phyloP scores from a whole-genome alignment of 1,284 basidiomycete genomes.

The Moniliella sp. region DNA sequence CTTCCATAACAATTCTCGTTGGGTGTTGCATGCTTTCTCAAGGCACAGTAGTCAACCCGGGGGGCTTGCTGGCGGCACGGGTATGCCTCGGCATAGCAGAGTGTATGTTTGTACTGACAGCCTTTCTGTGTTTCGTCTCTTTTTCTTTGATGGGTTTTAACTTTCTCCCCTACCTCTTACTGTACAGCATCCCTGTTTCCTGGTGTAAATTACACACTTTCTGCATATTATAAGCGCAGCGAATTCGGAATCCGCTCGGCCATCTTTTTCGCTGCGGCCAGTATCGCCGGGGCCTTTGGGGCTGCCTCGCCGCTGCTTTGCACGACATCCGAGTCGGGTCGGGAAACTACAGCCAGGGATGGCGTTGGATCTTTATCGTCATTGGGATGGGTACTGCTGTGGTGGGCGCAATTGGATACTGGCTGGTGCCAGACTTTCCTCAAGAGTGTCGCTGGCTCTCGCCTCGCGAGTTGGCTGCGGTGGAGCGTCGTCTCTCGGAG shows the following conservation, averaged over 20 bases:
- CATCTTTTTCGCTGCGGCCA: constrained; percentile 10
- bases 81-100: constrained; percentile 9
- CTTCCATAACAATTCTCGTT: constrained; percentile 36
- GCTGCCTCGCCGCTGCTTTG: constrained; percentile 35
- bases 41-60: constrained; percentile 47
- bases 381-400: constrained; percentile 52
- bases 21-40: constrained; percentile 49
- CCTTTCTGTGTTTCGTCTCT: too few relatives aligned
- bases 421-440: constrained; percentile 58
- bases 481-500: too few relatives aligned
- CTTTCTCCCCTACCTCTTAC: too few relatives aligned
- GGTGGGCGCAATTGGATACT: constrained; percentile 48
- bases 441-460: too few relatives aligned
- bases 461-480: too few relatives aligned
- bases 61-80: constrained; percentile 40
- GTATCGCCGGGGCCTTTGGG: constrained; percentile 18
- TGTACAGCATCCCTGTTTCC: constrained; percentile 11
- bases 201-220: constrained; percentile 45
- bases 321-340: constrained; percentile 34
- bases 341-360: constrained; percentile 30
- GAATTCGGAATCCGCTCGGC: constrained; percentile 9
- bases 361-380: constrained; percentile 41
- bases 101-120: too few relatives aligned
- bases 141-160: too few relatives aligned
- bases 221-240: constrained; percentile 33